Conservation (phyloP, 257 asterid species). For the Plantago major region DNA sequence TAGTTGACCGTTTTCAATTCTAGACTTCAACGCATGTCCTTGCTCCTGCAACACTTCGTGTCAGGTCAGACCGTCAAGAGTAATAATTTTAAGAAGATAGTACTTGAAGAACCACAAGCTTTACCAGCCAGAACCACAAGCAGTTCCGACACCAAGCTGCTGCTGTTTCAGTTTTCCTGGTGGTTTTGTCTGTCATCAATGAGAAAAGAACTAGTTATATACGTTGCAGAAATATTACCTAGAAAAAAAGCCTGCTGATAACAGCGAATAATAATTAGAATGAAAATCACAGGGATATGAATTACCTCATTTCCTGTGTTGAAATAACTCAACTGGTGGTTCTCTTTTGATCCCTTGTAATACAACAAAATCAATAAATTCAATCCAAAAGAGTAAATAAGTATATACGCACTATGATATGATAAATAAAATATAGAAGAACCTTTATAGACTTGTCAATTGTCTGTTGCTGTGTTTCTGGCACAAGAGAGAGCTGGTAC, state of each 20-base stretch:
- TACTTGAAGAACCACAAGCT: conserved; percentile 16
- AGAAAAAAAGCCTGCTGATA: background rate
- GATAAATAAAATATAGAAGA: conserved; percentile 18
- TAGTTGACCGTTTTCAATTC: background rate
- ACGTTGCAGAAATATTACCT: background rate
- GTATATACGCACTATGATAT: background rate
- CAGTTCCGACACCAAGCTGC: conserved; percentile 15
- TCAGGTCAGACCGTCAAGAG: background rate
- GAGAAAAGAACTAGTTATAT: conserved; percentile 3
- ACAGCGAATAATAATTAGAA: background rate
- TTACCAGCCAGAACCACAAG: conserved; percentile 3
- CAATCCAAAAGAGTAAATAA: conserved; percentile 29
- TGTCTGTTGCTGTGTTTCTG: conserved; percentile 45
- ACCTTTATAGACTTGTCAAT: conserved; percentile 47
- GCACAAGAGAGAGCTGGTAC: conserved; percentile 69
- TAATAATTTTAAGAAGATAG: background rate
- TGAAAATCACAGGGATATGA: background rate
- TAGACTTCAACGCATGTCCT: conserved; percentile 20
- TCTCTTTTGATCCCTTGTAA: conserved; percentile 89
- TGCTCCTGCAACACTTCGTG: conserved; percentile 25
- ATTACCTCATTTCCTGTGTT: conserved; percentile 61
- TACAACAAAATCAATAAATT: conserved; percentile 33
- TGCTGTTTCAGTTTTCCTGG: conserved; percentile 28
- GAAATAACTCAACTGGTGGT: conserved; percentile 59
- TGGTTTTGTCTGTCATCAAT: conserved; percentile 27